A percentile compares a stretch with the other conserved stretches of the same genome.
Evolutionary conservation across 1,284 basidiomycete genomes (phyloP).

Genomic region (Cutaneotrichosporon mucoides): DNA sequence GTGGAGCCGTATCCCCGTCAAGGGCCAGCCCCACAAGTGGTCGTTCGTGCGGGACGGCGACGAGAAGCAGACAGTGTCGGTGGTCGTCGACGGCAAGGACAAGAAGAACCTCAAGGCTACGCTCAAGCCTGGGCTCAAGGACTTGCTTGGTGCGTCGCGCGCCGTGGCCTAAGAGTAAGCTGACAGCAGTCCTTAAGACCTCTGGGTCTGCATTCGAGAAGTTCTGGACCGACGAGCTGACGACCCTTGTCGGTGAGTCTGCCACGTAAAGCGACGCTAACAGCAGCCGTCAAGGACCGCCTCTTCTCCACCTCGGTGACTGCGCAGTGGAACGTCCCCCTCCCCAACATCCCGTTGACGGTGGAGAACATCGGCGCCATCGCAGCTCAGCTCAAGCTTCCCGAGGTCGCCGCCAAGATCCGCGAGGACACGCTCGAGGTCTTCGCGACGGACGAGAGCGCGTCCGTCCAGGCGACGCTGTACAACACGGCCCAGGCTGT

Average conservation of each 20-base stretch:
- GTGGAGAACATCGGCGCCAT: slow-evolving; percentile 54
- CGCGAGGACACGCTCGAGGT: slow-evolving; percentile 68
- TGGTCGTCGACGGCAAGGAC: slow-evolving; percentile 65
- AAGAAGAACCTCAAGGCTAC: slow-evolving; percentile 51
- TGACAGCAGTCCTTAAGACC: slow-evolving; percentile 72
- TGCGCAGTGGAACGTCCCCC: slow-evolving; percentile 62
- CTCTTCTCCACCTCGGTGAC: slow-evolving; percentile 82
- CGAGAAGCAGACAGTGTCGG: slow-evolving; percentile 70
- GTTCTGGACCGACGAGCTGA: slow-evolving; percentile 82
- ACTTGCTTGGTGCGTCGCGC: slow-evolving; percentile 63
- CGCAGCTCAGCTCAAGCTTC: slow-evolving; percentile 59
- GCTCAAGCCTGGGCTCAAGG: slow-evolving; percentile 66
- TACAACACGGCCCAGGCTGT: slow-evolving; percentile 82
- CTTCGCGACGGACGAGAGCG: slow-evolving; percentile 83
- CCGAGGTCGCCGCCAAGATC: slow-evolving; percentile 55
- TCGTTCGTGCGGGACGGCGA: slow-evolving; percentile 86
- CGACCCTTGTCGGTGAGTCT: slow-evolving; percentile 62
- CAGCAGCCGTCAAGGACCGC: slow-evolving; percentile 55
- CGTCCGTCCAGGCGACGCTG: slow-evolving; percentile 88
- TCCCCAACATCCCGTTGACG: slow-evolving; percentile 53
- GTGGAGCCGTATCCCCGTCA: slow-evolving; percentile 71
- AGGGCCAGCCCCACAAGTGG: slow-evolving; percentile 63
- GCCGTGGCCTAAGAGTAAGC: too few relatives aligned
- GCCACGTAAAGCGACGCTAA: neutral
- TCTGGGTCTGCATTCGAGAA: slow-evolving; percentile 79